Percentiles rank a stretch among this genome's conserved stretches.
Conservation (phyloP, 2,329 filamentous ascomycete species). For the Exophiala sideris region DNA sequence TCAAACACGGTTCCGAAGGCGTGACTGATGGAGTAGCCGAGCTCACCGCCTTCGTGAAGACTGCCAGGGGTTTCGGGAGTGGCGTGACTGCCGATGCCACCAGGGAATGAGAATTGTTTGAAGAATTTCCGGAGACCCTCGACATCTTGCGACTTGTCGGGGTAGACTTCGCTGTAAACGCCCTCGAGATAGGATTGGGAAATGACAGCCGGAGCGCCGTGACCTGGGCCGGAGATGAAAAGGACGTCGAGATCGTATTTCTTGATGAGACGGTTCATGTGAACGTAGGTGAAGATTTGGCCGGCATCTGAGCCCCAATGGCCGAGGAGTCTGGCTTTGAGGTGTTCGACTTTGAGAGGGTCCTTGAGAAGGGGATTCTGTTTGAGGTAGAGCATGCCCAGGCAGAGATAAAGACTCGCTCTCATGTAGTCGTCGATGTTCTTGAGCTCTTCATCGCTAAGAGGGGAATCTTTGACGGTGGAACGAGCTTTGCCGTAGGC, state of each 20-base stretch:
- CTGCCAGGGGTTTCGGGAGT: constrained; percentile 75
- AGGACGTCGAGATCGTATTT: constrained; percentile 71
- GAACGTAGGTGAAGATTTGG: constrained; percentile 76
- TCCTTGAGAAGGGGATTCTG: constrained; percentile 70
- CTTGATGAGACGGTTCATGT: constrained; percentile 78
- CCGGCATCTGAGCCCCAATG: constrained; percentile 80
- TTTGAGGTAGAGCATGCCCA: constrained; percentile 77
- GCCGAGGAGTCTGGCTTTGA: constrained; percentile 71
- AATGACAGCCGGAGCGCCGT: constrained; percentile 72
- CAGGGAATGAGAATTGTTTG: constrained; percentile 79
- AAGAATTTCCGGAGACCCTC: constrained; percentile 73
- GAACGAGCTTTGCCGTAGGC: constrained; percentile 64
- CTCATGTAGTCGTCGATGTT: constrained; percentile 71
- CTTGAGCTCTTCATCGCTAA: constrained; percentile 63
- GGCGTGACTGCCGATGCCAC: constrained; percentile 73
- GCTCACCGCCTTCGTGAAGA: constrained; percentile 74
- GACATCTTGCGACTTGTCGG: constrained; percentile 65
- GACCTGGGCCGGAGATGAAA: constrained; percentile 73
- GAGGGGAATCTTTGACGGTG: constrained; percentile 59
- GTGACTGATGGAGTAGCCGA: constrained; percentile 77
- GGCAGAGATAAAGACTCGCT: constrained; percentile 69
- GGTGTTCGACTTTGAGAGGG: constrained; percentile 64
- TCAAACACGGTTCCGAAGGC: constrained; percentile 76
- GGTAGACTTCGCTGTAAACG: constrained; percentile 73
- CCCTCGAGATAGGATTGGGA: constrained; percentile 76